Base-by-base conservation (phyloP, 176 grass and related monocot species). In the Carex cristatella region DNA sequence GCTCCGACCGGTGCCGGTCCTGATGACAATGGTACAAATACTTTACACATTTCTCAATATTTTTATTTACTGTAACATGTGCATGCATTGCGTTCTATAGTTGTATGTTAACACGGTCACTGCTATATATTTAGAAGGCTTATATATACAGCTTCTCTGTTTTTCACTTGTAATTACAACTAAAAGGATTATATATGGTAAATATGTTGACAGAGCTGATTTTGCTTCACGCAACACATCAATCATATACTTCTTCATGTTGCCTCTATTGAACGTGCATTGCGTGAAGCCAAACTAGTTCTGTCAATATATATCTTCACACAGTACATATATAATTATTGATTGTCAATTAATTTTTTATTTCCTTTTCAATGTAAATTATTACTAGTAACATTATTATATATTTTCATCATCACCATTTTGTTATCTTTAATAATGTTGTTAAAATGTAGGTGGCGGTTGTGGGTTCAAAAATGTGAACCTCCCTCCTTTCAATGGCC, bases 381-480 rank as follows among this genome's bases (percentile, higher is more conserved):
- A 15, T 32, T 14, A 31, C 32, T 30, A 56, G 7, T 55, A 77
- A 13, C 73, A 76, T 2, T 19, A 76, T 5, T 19, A 23, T 23
- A 23, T 23, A 76, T 76, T 31, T 44, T 56, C 48, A 78, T 35
- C 27, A 78, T 57, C 23, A 75, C 18, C 28, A 30, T 69, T 56
- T 55, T 56, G 27, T 77, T 56, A 35, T 40, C 38, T 40, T 40
- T 40, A 40, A 40, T 40, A 33, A 55, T 58, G 0, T 46, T 79
- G 13, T 79, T 58, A 79, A 81, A 81, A 81, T 42, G 6, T 78
- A 97, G 94, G 92, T 75, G 94, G 94, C 1, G 94, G 90, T 2
- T 97, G 94, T 82, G 94, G 94, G 27, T 97, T 91, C 86, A 94
- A 94, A 90, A 86, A 92, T 59, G 85, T 86, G 84, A 89, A 92